Percentiles rank a stretch among this genome's conserved stretches.
Evolutionary conservation across 75 land plant genomes (phyloP).

Genomic region (Cunninghamia lanceolata): DNA sequence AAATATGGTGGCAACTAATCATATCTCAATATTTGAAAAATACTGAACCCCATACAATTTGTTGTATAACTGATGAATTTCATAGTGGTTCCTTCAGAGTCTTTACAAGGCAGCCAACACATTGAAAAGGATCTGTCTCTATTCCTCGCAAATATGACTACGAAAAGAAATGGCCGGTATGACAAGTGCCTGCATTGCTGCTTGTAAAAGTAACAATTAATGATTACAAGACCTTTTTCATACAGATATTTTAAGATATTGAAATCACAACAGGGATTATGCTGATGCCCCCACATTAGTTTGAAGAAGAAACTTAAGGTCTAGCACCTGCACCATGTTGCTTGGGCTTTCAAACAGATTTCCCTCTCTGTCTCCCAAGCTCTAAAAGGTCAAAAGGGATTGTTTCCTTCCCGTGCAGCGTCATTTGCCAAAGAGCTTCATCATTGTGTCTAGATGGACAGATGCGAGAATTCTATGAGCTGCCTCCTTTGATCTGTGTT

Average conservation of each 20-base stretch:
- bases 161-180: neutral
- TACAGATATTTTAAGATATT: neutral
- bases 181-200: neutral
- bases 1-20: neutral
- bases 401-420: neutral
- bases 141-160: neutral
- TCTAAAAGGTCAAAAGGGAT: neutral
- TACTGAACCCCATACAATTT: neutral
- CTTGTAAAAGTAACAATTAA: neutral
- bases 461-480: neutral
- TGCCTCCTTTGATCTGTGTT: neutral
- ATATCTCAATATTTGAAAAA: neutral
- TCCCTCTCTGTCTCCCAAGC: neutral
- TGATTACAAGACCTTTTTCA: neutral
- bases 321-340: neutral
- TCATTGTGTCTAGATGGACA: neutral
- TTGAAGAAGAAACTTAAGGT: neutral
- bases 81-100: neutral
- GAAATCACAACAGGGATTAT: neutral
- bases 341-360: neutral
- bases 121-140: neutral
- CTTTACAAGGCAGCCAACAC: neutral
- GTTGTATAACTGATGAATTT: neutral
- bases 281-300: neutral
- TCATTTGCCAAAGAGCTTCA: neutral